phyloP scores from a whole-genome alignment of 495 filamentous ascomycete species.

The Talaromyces ruber region DNA sequence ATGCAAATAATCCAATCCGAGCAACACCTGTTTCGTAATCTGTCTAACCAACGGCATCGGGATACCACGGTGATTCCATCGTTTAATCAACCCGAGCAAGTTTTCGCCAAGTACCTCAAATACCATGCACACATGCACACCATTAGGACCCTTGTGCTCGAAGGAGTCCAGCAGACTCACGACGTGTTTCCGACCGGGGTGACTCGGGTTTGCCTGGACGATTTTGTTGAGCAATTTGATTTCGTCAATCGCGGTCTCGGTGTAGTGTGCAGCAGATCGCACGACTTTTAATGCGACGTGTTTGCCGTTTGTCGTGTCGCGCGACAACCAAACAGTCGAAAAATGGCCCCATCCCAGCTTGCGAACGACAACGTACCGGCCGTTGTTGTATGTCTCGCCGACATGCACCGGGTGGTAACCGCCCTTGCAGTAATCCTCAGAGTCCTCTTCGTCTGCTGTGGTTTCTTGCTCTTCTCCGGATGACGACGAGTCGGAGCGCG shows the following conservation, averaged over 20 bases:
- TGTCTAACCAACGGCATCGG: conserved; percentile 95
- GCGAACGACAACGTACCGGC: conserved; percentile 90
- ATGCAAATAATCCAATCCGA: conserved; percentile 93
- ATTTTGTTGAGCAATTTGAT: conserved; percentile 97
- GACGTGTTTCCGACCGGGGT: conserved; percentile 89
- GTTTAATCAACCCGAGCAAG: conserved; percentile 89
- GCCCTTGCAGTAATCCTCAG: conserved; percentile 98
- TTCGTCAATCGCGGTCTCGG: conserved; percentile 97
- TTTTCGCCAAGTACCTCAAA: conserved; percentile 98
- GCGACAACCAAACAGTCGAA: conserved; percentile 95
- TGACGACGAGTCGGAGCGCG: conserved; percentile 74
- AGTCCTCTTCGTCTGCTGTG: conserved; percentile 96
- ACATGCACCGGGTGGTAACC: conserved; percentile 93
- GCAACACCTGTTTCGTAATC: conserved; percentile 94
- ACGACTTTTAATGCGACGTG: conserved; percentile 98
- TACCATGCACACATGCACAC: conserved; percentile 97
- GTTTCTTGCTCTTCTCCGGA: conserved; percentile 79
- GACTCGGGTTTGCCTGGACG: conserved; percentile 85
- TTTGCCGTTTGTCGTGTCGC: conserved; percentile 82
- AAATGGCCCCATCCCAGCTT: conserved; percentile 99
- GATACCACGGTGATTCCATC: conserved; percentile 95
- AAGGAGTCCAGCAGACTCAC: conserved; percentile 95
- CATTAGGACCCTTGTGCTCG: conserved; percentile 95
- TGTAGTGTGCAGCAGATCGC: conserved; percentile 94
- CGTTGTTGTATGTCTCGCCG: conserved; percentile 95